A percentile compares a stretch with the other conserved stretches of the same genome.
Evolutionary conservation across 1,284 basidiomycete genomes (phyloP).

Genomic region (Leccinum subrobustum): DNA sequence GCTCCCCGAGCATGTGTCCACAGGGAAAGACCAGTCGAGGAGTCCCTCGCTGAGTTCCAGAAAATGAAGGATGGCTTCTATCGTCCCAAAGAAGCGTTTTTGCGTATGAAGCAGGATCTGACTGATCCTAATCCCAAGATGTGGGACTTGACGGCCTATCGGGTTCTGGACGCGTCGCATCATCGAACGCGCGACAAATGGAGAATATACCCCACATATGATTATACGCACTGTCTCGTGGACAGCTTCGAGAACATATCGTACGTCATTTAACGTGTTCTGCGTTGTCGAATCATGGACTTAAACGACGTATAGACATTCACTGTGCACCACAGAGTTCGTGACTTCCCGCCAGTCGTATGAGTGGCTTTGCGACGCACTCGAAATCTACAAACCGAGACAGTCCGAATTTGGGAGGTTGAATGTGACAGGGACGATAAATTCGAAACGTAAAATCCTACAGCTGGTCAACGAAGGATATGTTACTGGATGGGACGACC

Average conservation of each 20-base stretch:
- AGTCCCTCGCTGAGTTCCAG: constrained; percentile 88
- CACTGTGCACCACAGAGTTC: constrained; percentile 96
- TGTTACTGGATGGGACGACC: constrained; percentile 97
- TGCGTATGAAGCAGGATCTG: constrained; percentile 98
- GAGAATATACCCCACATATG: constrained; percentile 97
- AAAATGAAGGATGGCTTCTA: constrained; percentile 93
- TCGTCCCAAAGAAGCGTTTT: constrained; percentile 84
- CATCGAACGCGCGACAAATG: constrained; percentile 93
- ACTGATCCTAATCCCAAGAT: constrained; percentile 95
- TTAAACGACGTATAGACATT: constrained; percentile 64
- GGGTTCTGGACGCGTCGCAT: constrained; percentile 88
- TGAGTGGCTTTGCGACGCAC: constrained; percentile 98
- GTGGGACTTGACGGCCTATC: constrained; percentile 99
- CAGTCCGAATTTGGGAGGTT: constrained; percentile 98
- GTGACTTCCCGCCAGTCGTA: constrained; percentile 96
- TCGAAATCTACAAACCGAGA: constrained; percentile 97
- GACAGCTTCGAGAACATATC: constrained; percentile 99
- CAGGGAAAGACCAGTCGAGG: constrained; percentile 79
- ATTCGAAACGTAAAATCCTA: constrained; percentile 96
- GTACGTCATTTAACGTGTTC: constrained; percentile 49
- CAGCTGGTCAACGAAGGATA: constrained; percentile 84
- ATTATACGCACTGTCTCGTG: constrained; percentile 98
- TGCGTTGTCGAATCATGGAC: background rate
- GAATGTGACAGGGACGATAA: constrained; percentile 93
- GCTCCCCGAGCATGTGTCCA: constrained; percentile 82